Base-by-base conservation (phyloP, 331 rosid species). In the Rosa hybrid region DNA sequence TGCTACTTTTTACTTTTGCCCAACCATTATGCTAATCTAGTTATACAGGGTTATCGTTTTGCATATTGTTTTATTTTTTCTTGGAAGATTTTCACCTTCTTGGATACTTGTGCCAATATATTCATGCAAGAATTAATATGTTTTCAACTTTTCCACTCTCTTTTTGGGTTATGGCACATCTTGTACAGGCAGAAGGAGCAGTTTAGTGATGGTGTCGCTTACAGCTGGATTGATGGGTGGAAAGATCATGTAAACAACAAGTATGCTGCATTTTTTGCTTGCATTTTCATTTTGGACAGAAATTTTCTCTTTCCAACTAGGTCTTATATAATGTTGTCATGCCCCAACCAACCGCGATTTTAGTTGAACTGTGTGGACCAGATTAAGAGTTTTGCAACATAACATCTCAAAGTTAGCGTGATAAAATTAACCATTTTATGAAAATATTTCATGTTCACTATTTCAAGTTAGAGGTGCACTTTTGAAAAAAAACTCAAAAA, bases 171-270 rank as follows among this genome's bases (percentile, higher is more conserved):
- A 6, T 75, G 93, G 99, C 94, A 93, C 93, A 96, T 93, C 81
- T 67, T 96, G 74, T 91, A 96, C 89, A 81, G 98, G 88, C 98
- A 96, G 87, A 93, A 96, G 89, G 99, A 96, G 83, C 98, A 96
- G 80, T 96, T 96, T 83, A 96, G 97, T 77, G 98, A 96, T 68
- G 99, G 99, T 46, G 99, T 96, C 5, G 99, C 97, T 50, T 96
- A 96, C 88, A 93, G 96, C 84, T 96, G 97, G 99, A 96, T 96
- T 82, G 99, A 96, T 50, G 97, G 97, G 78, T 83, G 93, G 85
- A 95, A 89, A 81, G 97, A 90, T 59, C 98, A 95, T 79, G 93
- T 98, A 27, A 84, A 87, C 78, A 62, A 68, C 99, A 90, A 80
- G 99, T 95, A 87, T n/a, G 92, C 80, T 25, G 76, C 49, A 45